phyloP scores from a whole-genome alignment of 2,329 filamentous ascomycete species.

The Monosporascus ibericus region DNA sequence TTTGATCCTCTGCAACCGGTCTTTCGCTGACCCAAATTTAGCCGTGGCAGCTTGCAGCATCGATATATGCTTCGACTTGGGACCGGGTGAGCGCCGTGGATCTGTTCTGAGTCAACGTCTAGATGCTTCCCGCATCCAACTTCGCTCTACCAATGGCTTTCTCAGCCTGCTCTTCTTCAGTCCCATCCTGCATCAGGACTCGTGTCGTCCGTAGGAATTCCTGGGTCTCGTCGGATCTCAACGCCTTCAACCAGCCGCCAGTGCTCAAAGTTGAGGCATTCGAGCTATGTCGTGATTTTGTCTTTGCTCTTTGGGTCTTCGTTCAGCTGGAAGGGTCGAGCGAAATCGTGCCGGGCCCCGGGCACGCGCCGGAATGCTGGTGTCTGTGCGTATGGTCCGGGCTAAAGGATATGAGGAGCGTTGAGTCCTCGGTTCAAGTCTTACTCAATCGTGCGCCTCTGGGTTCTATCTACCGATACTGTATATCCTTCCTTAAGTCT shows the following conservation, averaged over 20 bases:
- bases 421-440: too few relatives aligned
- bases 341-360: conserved; percentile 9
- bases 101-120: background rate
- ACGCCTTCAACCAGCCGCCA: conserved; percentile 12
- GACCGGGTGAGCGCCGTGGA: conserved; percentile 5
- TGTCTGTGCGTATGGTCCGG: too few relatives aligned
- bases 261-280: conserved; percentile 4
- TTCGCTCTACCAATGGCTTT: conserved; percentile 12
- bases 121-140: conserved; percentile 2
- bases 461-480: too few relatives aligned
- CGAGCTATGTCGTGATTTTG: conserved; percentile 3
- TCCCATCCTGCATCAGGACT: conserved; percentile 2
- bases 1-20: background rate
- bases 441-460: too few relatives aligned
- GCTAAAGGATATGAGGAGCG: too few relatives aligned
- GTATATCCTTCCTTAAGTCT: too few relatives aligned
- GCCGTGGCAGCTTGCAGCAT: conserved; percentile 9
- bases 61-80: conserved; percentile 3
- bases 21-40: conserved; percentile 11
- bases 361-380: too few relatives aligned
- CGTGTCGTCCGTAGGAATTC: background rate
- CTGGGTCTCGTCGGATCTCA: conserved; percentile 21
- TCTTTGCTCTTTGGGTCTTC: conserved; percentile 11
- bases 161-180: conserved; percentile 10
- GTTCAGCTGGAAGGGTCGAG: conserved; percentile 17